Base-by-base conservation (phyloP, 441 rosid genomes). In the Croton setiger region DNA sequence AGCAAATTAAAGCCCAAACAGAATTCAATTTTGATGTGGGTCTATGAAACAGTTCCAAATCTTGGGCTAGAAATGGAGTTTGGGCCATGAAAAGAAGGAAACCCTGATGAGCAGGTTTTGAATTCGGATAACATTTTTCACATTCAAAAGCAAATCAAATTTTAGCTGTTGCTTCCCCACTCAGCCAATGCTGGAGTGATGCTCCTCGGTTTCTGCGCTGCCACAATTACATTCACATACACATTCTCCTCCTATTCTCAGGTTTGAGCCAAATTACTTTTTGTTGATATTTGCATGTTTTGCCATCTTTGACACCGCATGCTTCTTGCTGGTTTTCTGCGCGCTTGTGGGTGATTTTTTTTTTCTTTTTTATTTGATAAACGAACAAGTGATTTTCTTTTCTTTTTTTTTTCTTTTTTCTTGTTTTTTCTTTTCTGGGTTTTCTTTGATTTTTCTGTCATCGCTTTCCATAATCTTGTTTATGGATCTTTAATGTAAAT, bases 181-280 rank as follows among this genome's bases (percentile, higher is more conserved):
- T 44, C 58, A 45, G 63, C 45, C 74, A 56, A 63, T 33, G 8
- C 60, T 52, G 39, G 31, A 58, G 60, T 21, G 65, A 68, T 66
- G 64, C 56, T 63, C 72, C 76, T 74, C 72, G 73, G 36, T 51
- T 55, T 56, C 77, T 49, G 60, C 69, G 77, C 77, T 56, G 35
- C 54, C 37, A 54, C 70, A 63, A 57, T 44, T 33, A 44, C 71
- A 47, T 20, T 48, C 53, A 10, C 18, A 43, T 43, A 27, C 18
- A 23, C 71, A 44, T 61, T 61, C 61, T 27, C 43, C 43, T 62
- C 4, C 41, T 53, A 47, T 36, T 56, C 60, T 64, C 48, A 71
- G 59, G 58, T 71, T 17, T 47, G 18, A 53, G 21, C 54, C 56
- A 23, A 48, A 59, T 9, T 31, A 3, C 7, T 35, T n/a, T 15